Conservation (phyloP, 1,284 basidiomycete species). For the Sporisorium iseilematis-ciliati region DNA sequence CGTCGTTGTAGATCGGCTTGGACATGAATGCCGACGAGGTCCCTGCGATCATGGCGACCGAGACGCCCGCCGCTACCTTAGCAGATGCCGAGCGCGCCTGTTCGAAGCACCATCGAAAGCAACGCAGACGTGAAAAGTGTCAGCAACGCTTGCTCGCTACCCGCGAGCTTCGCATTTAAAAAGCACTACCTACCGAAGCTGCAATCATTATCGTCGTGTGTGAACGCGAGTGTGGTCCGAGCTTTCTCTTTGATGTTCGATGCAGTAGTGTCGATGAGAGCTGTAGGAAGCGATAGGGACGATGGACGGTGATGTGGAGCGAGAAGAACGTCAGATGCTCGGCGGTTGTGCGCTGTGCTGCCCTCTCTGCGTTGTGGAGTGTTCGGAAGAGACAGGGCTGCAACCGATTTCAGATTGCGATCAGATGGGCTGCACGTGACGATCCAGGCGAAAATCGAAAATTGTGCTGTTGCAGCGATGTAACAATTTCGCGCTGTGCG, state of each 20-base stretch:
- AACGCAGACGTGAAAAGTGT: neutral
- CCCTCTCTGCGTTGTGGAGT: neutral
- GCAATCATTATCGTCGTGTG: conserved; percentile 26
- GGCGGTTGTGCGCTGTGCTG: neutral
- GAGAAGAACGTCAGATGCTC: neutral
- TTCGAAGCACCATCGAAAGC: neutral
- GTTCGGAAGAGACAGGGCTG: conserved; percentile 8
- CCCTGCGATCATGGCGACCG: conserved; percentile 25
- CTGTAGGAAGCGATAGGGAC: neutral
- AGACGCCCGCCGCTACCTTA: conserved; percentile 31
- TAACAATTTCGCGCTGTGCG: neutral
- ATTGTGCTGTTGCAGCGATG: neutral
- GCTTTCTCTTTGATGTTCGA: neutral
- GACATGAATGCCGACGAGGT: conserved; percentile 27
- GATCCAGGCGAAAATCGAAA: neutral
- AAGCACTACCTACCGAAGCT: conserved; percentile 29
- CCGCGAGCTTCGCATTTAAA: neutral
- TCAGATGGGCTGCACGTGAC: conserved; percentile 6
- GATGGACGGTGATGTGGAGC: neutral
- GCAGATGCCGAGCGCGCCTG: conserved; percentile 31
- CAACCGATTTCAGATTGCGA: conserved; percentile 5
- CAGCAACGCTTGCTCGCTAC: neutral
- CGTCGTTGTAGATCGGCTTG: conserved; percentile 43
- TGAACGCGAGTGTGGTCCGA: neutral
- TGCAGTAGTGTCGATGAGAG: neutral